These are phyloP conservation scores for Melampsora americana DNA, from an alignment of 1,284 basidiomycete genomes.

Conservation along the genomic window DNA sequence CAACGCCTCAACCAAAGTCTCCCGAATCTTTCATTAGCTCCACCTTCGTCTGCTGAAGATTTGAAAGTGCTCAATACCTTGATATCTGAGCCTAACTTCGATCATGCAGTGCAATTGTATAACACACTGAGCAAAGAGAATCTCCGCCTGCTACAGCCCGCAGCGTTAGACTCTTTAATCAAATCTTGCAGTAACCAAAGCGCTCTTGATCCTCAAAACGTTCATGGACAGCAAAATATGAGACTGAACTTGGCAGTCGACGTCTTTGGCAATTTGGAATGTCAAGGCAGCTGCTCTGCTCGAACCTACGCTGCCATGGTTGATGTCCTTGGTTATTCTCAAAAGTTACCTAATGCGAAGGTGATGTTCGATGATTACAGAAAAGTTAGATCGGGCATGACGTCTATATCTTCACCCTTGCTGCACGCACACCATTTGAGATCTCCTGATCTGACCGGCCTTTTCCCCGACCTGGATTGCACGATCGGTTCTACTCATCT, in stretches of 20 bases:
- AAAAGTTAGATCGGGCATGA: constrained; percentile 15
- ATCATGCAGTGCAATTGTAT: constrained; percentile 20
- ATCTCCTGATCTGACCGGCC: not conserved
- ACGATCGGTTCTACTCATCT: not conserved
- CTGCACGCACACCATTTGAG: constrained; percentile 17
- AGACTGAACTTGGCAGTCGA: constrained; percentile 35
- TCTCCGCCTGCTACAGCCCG: constrained; percentile 30
- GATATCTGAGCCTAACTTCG: constrained; percentile 32
- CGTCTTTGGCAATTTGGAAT: constrained; percentile 27
- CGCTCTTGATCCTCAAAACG: not conserved
- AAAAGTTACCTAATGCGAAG: constrained; percentile 17
- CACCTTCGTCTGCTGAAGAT: constrained; percentile 24
- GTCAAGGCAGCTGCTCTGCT: constrained; percentile 17
- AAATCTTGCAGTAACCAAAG: constrained; percentile 16
- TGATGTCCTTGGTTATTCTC: constrained; percentile 14
- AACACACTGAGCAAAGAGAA: constrained; percentile 19
- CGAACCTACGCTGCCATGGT: constrained; percentile 31
- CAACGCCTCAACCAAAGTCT: constrained; percentile 42
- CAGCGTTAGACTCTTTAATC: constrained; percentile 26
- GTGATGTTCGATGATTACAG: constrained; percentile 34
- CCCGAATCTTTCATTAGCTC: constrained; percentile 27
- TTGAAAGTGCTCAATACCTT: not conserved
- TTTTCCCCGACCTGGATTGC: not conserved
- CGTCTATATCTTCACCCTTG: not conserved
- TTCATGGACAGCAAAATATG: not conserved